phyloP scores from a whole-genome alignment of 352 stramenopile genomes.

The Thraustochytrium sp. region DNA sequence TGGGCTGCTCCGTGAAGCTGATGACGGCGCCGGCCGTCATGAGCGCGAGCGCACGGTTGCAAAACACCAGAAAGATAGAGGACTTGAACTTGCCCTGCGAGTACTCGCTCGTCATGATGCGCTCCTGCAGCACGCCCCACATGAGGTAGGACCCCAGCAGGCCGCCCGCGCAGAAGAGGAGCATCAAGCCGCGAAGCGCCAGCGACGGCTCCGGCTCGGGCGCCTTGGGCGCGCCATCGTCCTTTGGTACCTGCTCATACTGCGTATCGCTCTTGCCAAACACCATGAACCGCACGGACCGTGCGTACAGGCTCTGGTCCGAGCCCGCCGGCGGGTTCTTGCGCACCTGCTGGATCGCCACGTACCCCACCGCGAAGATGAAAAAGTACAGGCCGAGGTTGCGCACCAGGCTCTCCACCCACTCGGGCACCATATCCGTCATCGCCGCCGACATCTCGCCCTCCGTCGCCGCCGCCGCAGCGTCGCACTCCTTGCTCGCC shows the following conservation, averaged over 20 bases:
- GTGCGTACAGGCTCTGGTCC: background rate
- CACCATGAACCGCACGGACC: slow-evolving; percentile 21
- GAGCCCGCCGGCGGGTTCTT: background rate
- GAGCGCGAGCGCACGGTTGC: slow-evolving; percentile 34
- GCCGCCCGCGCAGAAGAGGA: slow-evolving; percentile 34
- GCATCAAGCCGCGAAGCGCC: background rate
- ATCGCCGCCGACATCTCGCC: background rate
- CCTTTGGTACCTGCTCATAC: background rate
- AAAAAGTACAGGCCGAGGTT: slow-evolving; percentile 45
- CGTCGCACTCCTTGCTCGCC: too few species aligned
- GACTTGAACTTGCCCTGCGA: slow-evolving; percentile 15
- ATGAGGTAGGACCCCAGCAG: slow-evolving; percentile 41
- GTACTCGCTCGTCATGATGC: slow-evolving; percentile 43
- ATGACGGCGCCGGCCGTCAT: slow-evolving; percentile 8
- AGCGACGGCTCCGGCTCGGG: slow-evolving; percentile 1
- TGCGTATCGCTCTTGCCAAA: background rate
- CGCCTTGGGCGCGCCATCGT: background rate
- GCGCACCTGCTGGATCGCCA: slow-evolving; percentile 19
- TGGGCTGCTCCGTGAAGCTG: slow-evolving; percentile 15
- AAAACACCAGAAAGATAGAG: slow-evolving; percentile 46
- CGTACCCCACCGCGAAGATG: slow-evolving; percentile 35
- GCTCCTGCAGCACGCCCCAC: slow-evolving; percentile 44
- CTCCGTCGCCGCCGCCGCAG: too few species aligned
- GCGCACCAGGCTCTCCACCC: slow-evolving; percentile 14
- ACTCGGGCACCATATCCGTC: slow-evolving; percentile 1